phyloP scores from a whole-genome alignment of 495 filamentous ascomycete species.

The Trichoderma gamsii region DNA sequence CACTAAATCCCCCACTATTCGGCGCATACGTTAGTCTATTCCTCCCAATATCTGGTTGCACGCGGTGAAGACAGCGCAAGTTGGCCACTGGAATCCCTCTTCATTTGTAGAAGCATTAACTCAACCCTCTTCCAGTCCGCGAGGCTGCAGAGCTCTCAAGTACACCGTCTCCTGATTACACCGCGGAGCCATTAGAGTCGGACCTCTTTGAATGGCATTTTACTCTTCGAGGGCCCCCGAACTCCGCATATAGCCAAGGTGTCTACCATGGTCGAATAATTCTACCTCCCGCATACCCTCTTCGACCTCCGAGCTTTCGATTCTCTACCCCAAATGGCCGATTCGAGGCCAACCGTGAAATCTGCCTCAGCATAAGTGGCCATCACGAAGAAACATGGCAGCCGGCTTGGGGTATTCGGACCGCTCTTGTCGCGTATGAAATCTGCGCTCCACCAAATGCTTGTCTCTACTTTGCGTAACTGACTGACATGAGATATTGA shows the following conservation, averaged over 20 bases:
- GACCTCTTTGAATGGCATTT: slow-evolving; percentile 99
- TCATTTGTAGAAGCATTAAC: slow-evolving; percentile 14
- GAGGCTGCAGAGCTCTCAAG: slow-evolving; percentile 79
- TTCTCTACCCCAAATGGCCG: slow-evolving; percentile 88
- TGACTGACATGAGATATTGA: background rate
- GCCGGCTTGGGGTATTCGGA: slow-evolving; percentile 91
- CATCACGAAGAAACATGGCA: slow-evolving; percentile 99
- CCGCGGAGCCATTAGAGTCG: slow-evolving; percentile 71
- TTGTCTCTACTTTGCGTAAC: background rate
- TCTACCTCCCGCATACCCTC: slow-evolving; percentile 80
- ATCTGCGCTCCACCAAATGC: background rate
- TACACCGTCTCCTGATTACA: slow-evolving; percentile 72
- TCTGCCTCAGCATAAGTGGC: slow-evolving; percentile 85
- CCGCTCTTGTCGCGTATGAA: slow-evolving; percentile 55
- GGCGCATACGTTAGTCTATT: slow-evolving; percentile 1
- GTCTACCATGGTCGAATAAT: slow-evolving; percentile 95
- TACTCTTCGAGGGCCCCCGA: slow-evolving; percentile 84
- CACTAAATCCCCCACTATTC: slow-evolving; percentile 2
- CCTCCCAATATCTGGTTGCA: background rate
- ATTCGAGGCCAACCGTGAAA: slow-evolving; percentile 96
- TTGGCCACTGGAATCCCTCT: background rate
- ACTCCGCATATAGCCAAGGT: slow-evolving; percentile 67
- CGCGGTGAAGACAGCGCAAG: background rate
- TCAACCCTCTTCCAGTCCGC: slow-evolving; percentile 50
- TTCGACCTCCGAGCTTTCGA: slow-evolving; percentile 85